Percentiles rank a stretch among this genome's conserved stretches.
Evolutionary conservation across 352 stramenopile species (phyloP).

Genomic region (Globisporangium acanthophoron): DNA sequence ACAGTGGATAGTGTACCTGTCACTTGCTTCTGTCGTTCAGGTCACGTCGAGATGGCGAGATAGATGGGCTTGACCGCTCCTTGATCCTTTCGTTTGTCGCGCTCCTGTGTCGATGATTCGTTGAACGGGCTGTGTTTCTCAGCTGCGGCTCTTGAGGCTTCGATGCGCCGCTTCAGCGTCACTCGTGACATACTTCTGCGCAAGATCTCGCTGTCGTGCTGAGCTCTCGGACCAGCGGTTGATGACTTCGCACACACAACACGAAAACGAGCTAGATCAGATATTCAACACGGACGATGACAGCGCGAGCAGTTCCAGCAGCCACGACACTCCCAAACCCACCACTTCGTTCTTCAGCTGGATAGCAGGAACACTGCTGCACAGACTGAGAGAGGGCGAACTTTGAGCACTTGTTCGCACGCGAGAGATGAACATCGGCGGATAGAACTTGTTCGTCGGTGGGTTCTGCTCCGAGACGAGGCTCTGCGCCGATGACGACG

Average conservation of each 20-base stretch:
- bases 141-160: conserved; percentile 6
- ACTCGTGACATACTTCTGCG: conserved; percentile 56
- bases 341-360: conserved; percentile 10
- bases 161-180: conserved; percentile 44
- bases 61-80: conserved; percentile 26
- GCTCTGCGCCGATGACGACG: conserved; percentile 32
- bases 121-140: conserved; percentile 1
- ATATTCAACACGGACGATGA: not conserved
- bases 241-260: conserved; percentile 1
- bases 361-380: conserved; percentile 16
- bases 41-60: conserved; percentile 60
- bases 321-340: not conserved
- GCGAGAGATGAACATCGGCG: conserved; percentile 43
- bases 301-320: too few relatives aligned
- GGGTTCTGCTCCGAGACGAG: conserved; percentile 34
- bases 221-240: not conserved
- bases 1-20: not conserved
- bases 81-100: conserved; percentile 9
- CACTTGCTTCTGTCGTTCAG: not conserved
- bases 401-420: conserved; percentile 18
- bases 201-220: conserved; percentile 41
- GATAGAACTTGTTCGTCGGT: conserved; percentile 44
- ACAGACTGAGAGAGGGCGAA: not conserved
- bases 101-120: not conserved
- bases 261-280: not conserved